phyloP scores from a whole-genome alignment of 345 rosid genomes.

The Moricandia moricandioides region DNA sequence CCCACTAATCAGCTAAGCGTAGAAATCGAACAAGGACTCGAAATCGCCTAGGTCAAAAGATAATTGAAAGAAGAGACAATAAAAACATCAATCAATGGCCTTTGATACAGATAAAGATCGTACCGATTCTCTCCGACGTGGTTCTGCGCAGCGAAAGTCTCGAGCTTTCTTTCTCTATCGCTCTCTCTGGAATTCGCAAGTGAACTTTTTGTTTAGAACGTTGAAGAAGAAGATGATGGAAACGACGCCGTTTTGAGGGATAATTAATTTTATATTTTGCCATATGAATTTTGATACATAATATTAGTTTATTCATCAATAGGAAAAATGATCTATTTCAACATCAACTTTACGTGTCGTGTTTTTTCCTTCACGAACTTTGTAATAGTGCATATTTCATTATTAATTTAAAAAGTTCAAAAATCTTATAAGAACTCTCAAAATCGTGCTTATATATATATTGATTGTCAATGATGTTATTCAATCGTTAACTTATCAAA shows the following conservation, averaged over 20 bases:
- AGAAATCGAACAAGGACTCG: background rate
- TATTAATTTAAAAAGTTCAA: too few species aligned
- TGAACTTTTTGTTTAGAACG: background rate
- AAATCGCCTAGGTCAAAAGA: background rate
- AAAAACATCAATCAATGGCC: background rate
- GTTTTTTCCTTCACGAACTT: too few species aligned
- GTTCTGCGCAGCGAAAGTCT: background rate
- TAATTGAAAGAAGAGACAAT: background rate
- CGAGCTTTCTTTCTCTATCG: background rate
- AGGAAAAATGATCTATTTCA: too few species aligned
- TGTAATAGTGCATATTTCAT: too few species aligned
- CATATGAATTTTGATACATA: background rate
- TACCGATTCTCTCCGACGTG: constrained; percentile 8
- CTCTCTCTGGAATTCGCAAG: background rate
- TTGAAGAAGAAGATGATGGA: background rate
- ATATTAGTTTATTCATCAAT: too few species aligned
- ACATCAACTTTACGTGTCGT: too few species aligned
- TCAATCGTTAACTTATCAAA: too few species aligned
- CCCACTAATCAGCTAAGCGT: background rate
- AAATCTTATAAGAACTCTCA: too few species aligned
- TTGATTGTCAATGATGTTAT: too few species aligned
- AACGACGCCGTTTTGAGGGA: background rate
- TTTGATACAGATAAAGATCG: background rate
- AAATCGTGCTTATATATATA: too few species aligned
- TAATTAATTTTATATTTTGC: background rate